Base-by-base conservation (phyloP, 768 basidiomycete species). In the Amanita pallidorosea region DNA sequence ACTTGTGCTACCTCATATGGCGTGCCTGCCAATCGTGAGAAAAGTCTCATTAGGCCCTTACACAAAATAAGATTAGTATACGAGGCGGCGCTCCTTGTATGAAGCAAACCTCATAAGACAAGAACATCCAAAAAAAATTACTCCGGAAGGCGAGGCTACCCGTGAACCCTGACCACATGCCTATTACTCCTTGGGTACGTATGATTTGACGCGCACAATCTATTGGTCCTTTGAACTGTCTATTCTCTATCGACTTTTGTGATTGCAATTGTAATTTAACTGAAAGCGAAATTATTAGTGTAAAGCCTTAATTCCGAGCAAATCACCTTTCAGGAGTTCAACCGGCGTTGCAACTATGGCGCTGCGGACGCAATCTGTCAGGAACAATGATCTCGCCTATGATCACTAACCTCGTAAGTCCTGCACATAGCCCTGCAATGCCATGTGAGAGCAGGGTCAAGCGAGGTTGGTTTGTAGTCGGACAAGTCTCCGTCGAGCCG, bases 41-140 rank as follows among this genome's bases (percentile, higher is more conserved):
- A 81, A 20, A 67, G 62, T 34, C 83, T 73, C 77, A 84, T 84
- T 54, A 82, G 67, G 8, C 69, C 71, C 77, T 83, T 61, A 43
- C 34, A 45, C 17, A 55, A 33, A 53, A 48, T 43, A 56, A 51
- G 49, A 60, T 65, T 55, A 55, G 37, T 53, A 35, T 44, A 36
- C 4, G 33, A 40, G 40, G 29, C 51, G 38, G 54, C 36, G 42
- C 52, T 41, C 41, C 42, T 48, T 36, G 20, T 53, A 46, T 40
- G 53, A 49, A 15, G 53, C 61, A 36, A 36, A 77, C 80, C 72
- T 85, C 83, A 55, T 83, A 75, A 23, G 77, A 78, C 36, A 84
- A 69, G 63, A 88, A 90, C 80, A 88, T 83, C 76, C 79, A 85
- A 53, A 83, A 77, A 64, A 89, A 88, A 66, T 82, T 84, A 52